Evolutionary conservation across 192 early-diverging fungal species (phyloP).

Genomic region (Coemansia sp.): DNA sequence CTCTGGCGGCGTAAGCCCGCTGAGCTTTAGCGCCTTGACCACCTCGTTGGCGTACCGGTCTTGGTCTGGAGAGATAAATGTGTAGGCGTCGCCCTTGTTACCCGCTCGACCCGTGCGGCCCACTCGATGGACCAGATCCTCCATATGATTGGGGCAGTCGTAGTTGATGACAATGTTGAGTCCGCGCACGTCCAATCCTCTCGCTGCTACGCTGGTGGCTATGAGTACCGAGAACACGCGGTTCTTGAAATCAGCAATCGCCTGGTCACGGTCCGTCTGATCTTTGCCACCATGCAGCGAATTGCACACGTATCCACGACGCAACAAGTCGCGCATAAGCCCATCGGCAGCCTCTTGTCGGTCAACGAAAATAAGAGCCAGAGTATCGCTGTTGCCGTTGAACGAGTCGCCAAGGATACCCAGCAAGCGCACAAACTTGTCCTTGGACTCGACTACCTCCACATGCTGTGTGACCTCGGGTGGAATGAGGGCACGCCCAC

Average conservation of each 20-base stretch:
- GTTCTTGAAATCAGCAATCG: slow-evolving; percentile 93
- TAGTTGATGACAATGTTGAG: slow-evolving; percentile 94
- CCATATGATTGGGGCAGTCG: slow-evolving; percentile 97
- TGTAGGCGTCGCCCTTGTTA: slow-evolving; percentile 95
- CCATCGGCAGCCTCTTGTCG: slow-evolving; percentile 95
- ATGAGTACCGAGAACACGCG: slow-evolving; percentile 88
- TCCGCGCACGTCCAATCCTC: slow-evolving; percentile 94
- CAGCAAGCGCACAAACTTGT: slow-evolving; percentile 85
- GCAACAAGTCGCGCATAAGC: slow-evolving; percentile 80
- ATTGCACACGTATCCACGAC: slow-evolving; percentile 84
- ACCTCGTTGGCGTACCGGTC: slow-evolving; percentile 92
- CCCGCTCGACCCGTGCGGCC: slow-evolving; percentile 98
- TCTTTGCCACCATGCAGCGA: slow-evolving; percentile 97
- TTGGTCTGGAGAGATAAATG: slow-evolving; percentile 94
- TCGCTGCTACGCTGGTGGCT: slow-evolving; percentile 95
- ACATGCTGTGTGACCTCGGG: slow-evolving; percentile 89
- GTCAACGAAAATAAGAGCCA: slow-evolving; percentile 92
- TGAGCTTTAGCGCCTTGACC: slow-evolving; percentile 84
- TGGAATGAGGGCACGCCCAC: slow-evolving; percentile 87
- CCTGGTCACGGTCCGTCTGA: slow-evolving; percentile 87
- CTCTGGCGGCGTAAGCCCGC: slow-evolving; percentile 70
- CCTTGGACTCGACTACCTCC: slow-evolving; percentile 76
- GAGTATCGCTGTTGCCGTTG: slow-evolving; percentile 68
- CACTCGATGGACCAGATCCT: slow-evolving; percentile 98
- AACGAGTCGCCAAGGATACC: slow-evolving; percentile 87